Percentiles rank a stretch among this genome's conserved stretches.
Evolutionary conservation across 1,284 basidiomycete species (phyloP).

Genomic region (Cryptococcus sp.): DNA sequence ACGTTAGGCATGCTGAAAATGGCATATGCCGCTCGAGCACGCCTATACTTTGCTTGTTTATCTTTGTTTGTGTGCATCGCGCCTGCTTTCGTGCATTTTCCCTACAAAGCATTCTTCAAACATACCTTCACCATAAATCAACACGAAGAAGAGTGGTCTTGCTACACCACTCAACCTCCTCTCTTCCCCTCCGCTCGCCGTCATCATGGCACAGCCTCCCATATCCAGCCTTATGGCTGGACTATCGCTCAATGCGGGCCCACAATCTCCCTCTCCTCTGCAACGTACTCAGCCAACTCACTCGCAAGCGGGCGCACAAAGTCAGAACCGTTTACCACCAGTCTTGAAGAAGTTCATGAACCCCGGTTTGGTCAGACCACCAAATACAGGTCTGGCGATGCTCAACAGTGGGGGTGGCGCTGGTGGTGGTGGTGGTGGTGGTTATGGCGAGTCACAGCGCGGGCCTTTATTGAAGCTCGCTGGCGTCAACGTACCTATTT

Average conservation of each 20-base stretch:
- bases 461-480: slow-evolving; percentile 48
- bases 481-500: slow-evolving; percentile 37
- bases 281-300: slow-evolving; percentile 6
- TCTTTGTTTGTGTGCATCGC: background rate
- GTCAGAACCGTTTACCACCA: slow-evolving; percentile 47
- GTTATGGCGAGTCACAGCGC: slow-evolving; percentile 31
- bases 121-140: background rate
- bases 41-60: background rate
- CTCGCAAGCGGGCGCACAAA: slow-evolving; percentile 9
- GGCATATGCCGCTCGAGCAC: background rate
- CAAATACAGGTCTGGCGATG: slow-evolving; percentile 42
- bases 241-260: slow-evolving; percentile 19
- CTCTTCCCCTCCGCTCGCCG: background rate
- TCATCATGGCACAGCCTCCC: slow-evolving; percentile 27
- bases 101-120: too few relatives aligned
- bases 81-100: background rate
- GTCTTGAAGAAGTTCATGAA: slow-evolving; percentile 55
- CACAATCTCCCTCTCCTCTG: slow-evolving; percentile 18
- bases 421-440: background rate
- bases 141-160: background rate
- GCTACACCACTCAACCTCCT: slow-evolving; percentile 1
- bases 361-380: slow-evolving; percentile 43
- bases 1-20: background rate
- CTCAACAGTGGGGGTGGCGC: slow-evolving; percentile 2
- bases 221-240: slow-evolving; percentile 31